Evolutionary conservation across 805 yeast species (phyloP), one percentile per base, ranked within the genome.

Genomic region (Candida silvatica): DNA sequence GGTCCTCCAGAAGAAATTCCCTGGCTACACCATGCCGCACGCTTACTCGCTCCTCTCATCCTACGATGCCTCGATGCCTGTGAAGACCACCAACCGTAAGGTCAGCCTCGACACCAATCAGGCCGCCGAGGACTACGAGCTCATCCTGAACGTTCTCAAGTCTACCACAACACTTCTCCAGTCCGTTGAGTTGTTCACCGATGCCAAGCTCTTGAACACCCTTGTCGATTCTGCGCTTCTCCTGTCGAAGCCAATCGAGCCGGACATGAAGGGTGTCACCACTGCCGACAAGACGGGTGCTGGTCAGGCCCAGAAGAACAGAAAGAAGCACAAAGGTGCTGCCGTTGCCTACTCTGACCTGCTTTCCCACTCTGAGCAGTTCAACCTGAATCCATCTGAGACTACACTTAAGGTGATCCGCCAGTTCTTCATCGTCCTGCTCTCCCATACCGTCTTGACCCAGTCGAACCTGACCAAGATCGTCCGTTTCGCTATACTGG

Each of bases 291-390:
- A 29, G 8, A 20, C 16, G 8, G 23, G 14, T 9, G 15, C 11
- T n/a, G 17, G 25, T 4, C 25, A 20, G 4, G 35, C 38, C 38
- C 46, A 34, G 32, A 46, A 35, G 36, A 37, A 24, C 12, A 43
- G 36, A 20, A 44, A 43, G 31, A 45, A 42, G 17, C 62, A 61
- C 38, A 61, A 62, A 44, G 56, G 51, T 36, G 53, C 66, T 34
- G 69, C 61, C 47, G 66, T 65, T 46, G 75, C 86, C 4, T 56
- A 79, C 41, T 71, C 88, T 6, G 94, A 82, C 57, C 51, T 80
- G 20, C 61, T 80, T 31, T 75, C 87, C 1, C 83, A 80, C 52
- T 65, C 77, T 31, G 75, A 71, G 36, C 61, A 73, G 35, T 80
- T 81, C 46, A 51, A 54, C 20, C 48, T 57, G 6, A 54, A 59